These are phyloP conservation scores for Populus trichocarpa DNA, from an alignment of 441 rosid genomes.

Conservation along the genomic window DNA sequence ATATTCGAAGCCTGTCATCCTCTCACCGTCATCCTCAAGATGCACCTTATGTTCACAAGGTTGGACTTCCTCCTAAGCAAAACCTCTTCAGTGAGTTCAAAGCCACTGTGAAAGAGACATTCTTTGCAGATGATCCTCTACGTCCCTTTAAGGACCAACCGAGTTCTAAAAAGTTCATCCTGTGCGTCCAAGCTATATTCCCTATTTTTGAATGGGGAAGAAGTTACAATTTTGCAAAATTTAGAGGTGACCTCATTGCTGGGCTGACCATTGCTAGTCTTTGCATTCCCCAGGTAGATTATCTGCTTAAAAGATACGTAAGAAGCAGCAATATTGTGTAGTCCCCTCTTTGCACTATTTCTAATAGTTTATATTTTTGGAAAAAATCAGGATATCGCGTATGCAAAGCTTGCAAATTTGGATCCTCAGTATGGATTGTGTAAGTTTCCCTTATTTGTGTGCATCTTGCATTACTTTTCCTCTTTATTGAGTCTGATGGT, in stretches of 20 bases:
- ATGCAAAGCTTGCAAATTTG: constrained; percentile 80
- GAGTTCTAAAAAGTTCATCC: constrained; percentile 46
- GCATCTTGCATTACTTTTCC: background rate
- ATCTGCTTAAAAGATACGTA: background rate
- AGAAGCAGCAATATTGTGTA: background rate
- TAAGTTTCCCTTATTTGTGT: constrained; percentile 31
- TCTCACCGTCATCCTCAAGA: constrained; percentile 25
- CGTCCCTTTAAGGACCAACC: constrained; percentile 78
- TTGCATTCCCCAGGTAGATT: constrained; percentile 88
- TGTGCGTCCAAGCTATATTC: constrained; percentile 68
- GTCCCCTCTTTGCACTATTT: background rate
- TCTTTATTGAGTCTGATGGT: background rate
- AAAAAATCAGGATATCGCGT: constrained; percentile 70
- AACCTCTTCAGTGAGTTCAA: constrained; percentile 58
- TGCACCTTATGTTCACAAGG: constrained; percentile 53
- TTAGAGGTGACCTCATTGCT: constrained; percentile 80
- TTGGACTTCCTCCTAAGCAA: constrained; percentile 77
- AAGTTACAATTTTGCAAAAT: constrained; percentile 44
- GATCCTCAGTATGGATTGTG: constrained; percentile 75
- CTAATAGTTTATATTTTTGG: constrained; percentile 1
- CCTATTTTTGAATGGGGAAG: constrained; percentile 85
- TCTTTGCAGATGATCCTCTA: constrained; percentile 84
- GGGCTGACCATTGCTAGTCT: constrained; percentile 98
- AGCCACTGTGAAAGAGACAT: constrained; percentile 64
- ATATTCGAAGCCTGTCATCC: constrained; percentile 35